Evolutionary conservation across 805 yeast genomes (phyloP), one percentile per base, ranked within the genome.

Genomic region (Sungouiella blattae): DNA sequence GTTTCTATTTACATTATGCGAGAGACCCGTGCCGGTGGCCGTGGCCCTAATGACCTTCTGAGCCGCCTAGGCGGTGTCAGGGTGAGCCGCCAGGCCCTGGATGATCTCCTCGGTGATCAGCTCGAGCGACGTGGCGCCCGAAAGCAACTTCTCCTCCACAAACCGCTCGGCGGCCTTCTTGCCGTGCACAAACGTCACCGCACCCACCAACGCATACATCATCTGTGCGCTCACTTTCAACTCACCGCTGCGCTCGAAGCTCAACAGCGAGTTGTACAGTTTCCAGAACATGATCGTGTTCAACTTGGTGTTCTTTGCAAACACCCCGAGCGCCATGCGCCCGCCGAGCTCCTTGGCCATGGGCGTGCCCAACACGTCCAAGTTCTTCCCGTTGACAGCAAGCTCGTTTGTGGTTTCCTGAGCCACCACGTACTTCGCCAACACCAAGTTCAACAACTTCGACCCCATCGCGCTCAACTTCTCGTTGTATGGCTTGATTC

Each of bases 401-500:
- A 48, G 43, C 12, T 54, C 64, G 38, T 62, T 60, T 35, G 33
- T 32, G 42, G 57, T 46, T 14, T 47, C 45, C 28, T 37, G 43
- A 36, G 47, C 70, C 30, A 62, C 47, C 11, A 69, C 74, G 39
- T 54, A 54, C 49, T 75, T 73, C 22, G 77, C 69, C 26, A 70
- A 59, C 36, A 52, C 57, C 33, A 71, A 64, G 53, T 77, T 78
- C 44, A 83, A 58, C 48, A 80, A 62, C 52, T 80, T 82, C 24
- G 73, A 55, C 12, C 94, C 97, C 56, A 87, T 64, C 28, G 82
- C 73, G 13, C 87, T 71, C 49, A 91, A 68, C 58, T 83, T 84
- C 57, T 88, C 96, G 63, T 89, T 91, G 64, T 85, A 87, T 6
- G 97, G 96, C 50, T 81, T 78, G 43, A 75, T 68, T 7, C 96